Evolutionary conservation across 2,329 filamentous ascomycete genomes (phyloP).

Genomic region (Neurospora crassa): DNA sequence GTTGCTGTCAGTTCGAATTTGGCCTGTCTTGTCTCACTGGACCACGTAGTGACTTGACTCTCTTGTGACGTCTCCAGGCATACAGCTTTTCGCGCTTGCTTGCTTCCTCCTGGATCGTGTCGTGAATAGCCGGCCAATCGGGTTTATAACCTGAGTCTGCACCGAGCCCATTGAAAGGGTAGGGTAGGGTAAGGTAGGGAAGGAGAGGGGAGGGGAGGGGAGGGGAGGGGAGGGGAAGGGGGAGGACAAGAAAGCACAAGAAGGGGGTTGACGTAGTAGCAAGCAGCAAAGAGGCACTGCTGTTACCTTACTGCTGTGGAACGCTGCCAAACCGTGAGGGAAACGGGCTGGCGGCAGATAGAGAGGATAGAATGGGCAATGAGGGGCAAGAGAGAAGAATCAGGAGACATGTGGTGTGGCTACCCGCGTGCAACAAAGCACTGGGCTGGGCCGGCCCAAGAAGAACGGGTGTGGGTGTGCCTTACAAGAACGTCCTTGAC

Average conservation of each 20-base stretch:
- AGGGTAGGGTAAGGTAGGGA: not conserved
- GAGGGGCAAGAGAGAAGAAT: slow-evolving; percentile 7
- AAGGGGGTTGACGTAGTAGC: not conserved
- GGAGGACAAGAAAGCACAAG: not conserved
- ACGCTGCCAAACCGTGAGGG: not conserved
- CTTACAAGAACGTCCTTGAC: slow-evolving; percentile 76
- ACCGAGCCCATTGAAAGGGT: not conserved
- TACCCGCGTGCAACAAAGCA: not conserved
- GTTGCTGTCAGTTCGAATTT: not conserved
- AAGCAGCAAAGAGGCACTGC: not conserved
- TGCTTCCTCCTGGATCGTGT: not conserved
- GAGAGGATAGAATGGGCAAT: slow-evolving; percentile 6
- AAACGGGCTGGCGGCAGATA: not conserved
- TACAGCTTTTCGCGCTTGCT: not conserved
- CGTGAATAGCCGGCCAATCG: not conserved
- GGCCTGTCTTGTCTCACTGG: not conserved
- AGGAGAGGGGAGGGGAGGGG: not conserved
- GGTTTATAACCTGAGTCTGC: not conserved
- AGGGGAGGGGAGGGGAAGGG: not conserved
- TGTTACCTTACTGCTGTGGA: not conserved
- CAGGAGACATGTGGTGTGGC: slow-evolving; percentile 3
- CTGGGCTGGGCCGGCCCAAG: slow-evolving; percentile 1
- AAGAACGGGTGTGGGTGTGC: slow-evolving; percentile 17
- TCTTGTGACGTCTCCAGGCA: not conserved
- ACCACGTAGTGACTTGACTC: not conserved